A percentile compares a stretch with the other conserved stretches of the same genome.
Evolutionary conservation across 352 stramenopile genomes (phyloP).

Genomic region (Pythium rishiriense): DNA sequence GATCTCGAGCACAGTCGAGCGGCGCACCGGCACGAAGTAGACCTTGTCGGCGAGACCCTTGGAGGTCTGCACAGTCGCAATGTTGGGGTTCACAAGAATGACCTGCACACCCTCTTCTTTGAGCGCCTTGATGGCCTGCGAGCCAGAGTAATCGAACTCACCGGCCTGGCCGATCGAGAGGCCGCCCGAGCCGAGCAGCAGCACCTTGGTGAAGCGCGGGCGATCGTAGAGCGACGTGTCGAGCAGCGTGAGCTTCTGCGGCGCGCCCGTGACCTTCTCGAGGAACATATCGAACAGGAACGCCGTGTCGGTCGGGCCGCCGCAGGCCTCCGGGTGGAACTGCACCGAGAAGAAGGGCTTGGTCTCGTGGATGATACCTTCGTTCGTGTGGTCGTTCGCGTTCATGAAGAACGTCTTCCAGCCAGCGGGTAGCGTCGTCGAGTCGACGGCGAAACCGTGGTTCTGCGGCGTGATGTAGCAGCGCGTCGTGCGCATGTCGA

Average conservation of each 20-base stretch:
- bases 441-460: conserved; percentile 93
- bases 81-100: conserved; percentile 96
- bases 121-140: conserved; percentile 95
- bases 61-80: conserved; percentile 95
- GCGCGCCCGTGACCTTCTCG: conserved; percentile 41
- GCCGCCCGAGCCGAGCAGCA: conserved; percentile 93
- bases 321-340: conserved; percentile 94
- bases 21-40: conserved; percentile 93
- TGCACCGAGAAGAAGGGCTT: conserved; percentile 95
- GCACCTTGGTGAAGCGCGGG: conserved; percentile 89
- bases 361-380: conserved; percentile 95
- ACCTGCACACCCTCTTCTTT: conserved; percentile 92
- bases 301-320: conserved; percentile 93
- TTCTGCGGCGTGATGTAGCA: conserved; percentile 97
- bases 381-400: conserved; percentile 95
- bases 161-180: conserved; percentile 94
- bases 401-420: conserved; percentile 97
- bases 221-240: conserved; percentile 77
- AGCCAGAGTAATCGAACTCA: conserved; percentile 96
- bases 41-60: conserved; percentile 90
- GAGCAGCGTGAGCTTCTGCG: conserved; percentile 79
- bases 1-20: conserved; percentile 85
- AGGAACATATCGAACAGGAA: conserved; percentile 97
- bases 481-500: conserved; percentile 93
- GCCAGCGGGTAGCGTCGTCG: conserved; percentile 74